Percentiles rank a stretch among this genome's conserved stretches.
phyloP scores from a whole-genome alignment of 805 yeast genomes.

The Hagleromyces aurorensis region DNA sequence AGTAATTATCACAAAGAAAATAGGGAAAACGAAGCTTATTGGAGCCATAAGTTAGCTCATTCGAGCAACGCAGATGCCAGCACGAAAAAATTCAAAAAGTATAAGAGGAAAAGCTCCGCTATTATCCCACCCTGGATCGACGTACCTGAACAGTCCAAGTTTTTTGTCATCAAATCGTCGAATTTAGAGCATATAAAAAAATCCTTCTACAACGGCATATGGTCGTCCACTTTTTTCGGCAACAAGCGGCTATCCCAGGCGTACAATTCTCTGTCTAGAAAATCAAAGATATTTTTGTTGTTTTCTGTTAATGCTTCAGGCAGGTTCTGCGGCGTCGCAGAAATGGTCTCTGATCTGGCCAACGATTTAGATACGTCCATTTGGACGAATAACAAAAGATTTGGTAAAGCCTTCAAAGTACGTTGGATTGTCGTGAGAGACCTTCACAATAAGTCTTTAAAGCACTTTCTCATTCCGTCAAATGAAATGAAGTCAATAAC shows the following conservation, averaged over 20 bases:
- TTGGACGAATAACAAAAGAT: constrained; percentile 41
- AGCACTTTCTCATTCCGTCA: constrained; percentile 36
- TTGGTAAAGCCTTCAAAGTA: constrained; percentile 47
- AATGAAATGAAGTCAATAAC: constrained; percentile 47
- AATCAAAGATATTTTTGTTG: constrained; percentile 38
- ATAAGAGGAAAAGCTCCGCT: constrained; percentile 7
- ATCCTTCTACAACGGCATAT: constrained; percentile 41
- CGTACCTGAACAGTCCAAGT: constrained; percentile 30
- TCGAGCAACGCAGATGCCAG: constrained; percentile 1
- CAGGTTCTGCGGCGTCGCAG: constrained; percentile 50
- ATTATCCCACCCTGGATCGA: constrained; percentile 23
- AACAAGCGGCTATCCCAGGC: constrained; percentile 45
- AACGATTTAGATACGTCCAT: constrained; percentile 32
- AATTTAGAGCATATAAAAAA: constrained; percentile 41
- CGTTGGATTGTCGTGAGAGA: constrained; percentile 47
- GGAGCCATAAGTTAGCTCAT: background rate
- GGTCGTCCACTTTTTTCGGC: constrained; percentile 56
- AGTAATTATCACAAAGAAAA: too few species aligned
- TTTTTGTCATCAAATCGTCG: constrained; percentile 51
- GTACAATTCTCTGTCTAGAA: constrained; percentile 16
- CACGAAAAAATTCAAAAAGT: background rate
- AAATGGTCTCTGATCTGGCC: constrained; percentile 36
- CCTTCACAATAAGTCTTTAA: constrained; percentile 41
- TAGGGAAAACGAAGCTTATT: too few species aligned
- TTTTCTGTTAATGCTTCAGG: constrained; percentile 55